Evolutionary conservation across 2,329 filamentous ascomycete genomes (phyloP).

Genomic region (Cladophialophora bantiana): DNA sequence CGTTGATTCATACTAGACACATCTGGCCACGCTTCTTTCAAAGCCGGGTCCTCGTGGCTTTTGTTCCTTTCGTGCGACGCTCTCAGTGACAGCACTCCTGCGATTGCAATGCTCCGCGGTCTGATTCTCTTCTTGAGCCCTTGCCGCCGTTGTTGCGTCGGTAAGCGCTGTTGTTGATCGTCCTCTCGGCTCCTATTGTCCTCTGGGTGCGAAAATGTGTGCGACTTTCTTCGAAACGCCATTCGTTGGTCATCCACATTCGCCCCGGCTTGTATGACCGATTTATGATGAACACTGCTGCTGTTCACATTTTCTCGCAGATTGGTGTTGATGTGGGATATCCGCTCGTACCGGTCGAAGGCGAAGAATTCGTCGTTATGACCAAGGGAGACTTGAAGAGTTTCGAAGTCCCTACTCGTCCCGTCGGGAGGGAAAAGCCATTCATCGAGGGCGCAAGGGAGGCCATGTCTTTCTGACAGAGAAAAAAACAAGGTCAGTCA

Average conservation of each 20-base stretch:
- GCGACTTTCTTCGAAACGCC: conserved; percentile 21
- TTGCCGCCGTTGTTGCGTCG: conserved; percentile 2
- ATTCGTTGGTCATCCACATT: not conserved
- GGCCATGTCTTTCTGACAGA: conserved; percentile 46
- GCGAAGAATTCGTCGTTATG: conserved; percentile 51
- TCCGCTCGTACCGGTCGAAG: conserved; percentile 48
- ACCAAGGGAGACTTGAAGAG: conserved; percentile 50
- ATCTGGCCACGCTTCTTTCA: not conserved
- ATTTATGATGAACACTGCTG: not conserved
- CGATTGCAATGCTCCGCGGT: conserved; percentile 28
- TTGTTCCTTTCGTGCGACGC: not conserved
- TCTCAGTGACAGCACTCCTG: not conserved
- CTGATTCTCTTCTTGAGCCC: conserved; percentile 16
- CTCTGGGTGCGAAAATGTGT: conserved; percentile 23
- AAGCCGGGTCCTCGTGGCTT: not conserved
- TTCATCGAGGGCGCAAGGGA: conserved; percentile 44
- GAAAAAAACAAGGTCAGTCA: not conserved
- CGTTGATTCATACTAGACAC: not conserved
- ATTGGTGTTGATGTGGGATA: conserved; percentile 43
- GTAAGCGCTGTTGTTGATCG: not conserved
- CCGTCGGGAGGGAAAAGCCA: conserved; percentile 47
- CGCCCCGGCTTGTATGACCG: not conserved
- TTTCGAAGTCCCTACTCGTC: conserved; percentile 44
- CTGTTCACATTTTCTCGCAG: conserved; percentile 15
- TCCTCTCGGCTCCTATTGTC: not conserved